Evolutionary conservation across 768 basidiomycete genomes (phyloP), one percentile per base, ranked within the genome.

Genomic region (Neoboletus magnificus): DNA sequence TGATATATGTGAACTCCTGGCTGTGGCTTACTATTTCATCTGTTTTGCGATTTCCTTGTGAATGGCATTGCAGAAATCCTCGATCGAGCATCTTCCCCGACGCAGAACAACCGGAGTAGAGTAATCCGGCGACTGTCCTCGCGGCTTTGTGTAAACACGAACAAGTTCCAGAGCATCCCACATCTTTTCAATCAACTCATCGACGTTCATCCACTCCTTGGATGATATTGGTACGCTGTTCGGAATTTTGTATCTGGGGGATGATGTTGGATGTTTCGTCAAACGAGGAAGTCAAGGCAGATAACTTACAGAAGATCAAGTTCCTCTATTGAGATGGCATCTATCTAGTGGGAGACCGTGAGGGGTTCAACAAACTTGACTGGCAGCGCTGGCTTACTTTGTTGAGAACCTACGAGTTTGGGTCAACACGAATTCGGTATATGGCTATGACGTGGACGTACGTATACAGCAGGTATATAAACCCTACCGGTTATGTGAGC

Each of bases 21-120:
- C 15, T 47, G 20, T 35, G 36, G 72, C 87, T 66, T 59, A 93
- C 90, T 93, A 93, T 81, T 97, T 96, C 88, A 98, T 87, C 67
- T 98, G 93, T 73, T 96, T 96, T 11, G 91, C 87, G 48, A 98
- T 98, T 71, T 97, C 94, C 74, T 96, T 97, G 74, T 98, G 96
- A 55, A 98, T 96, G 13, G 91, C 79, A 66, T 80, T 89, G 71
- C 93, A 97, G 70, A 97, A 94, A 66, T 96, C 92, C 58, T 95
- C 93, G 11, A 98, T 77, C 0, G 86, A 72, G 67, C 76, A 80
- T 58, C 77, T 79, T 22, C 80, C 80, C 18, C 73, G 82, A 23
- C 83, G 83, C 1, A 99, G 78, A 1, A 98, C 94, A 48, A 98
- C 97, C 0, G 97, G 97, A 18, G 85, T 72, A 3, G 81, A 79